Conservation (phyloP, 1,284 basidiomycete genomes). For the Sanghuangporus sanghuang region DNA sequence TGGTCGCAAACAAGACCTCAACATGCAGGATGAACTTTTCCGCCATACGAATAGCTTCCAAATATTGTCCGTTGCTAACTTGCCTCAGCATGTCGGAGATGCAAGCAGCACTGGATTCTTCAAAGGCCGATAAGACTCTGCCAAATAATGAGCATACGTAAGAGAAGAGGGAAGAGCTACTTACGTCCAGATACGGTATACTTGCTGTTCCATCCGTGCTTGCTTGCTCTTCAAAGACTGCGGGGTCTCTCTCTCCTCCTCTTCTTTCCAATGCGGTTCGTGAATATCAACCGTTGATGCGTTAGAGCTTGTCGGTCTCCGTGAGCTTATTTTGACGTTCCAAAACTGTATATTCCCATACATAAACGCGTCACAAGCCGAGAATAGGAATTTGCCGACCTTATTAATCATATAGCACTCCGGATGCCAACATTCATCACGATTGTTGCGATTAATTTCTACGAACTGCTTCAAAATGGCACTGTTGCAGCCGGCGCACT, state of each 20-base stretch:
- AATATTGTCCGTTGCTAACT: conserved; percentile 93
- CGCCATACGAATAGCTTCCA: conserved; percentile 96
- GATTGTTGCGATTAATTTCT: conserved; percentile 97
- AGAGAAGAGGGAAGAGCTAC: conserved; percentile 20
- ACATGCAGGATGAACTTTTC: conserved; percentile 99
- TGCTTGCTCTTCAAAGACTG: conserved; percentile 89
- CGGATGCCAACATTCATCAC: conserved; percentile 99
- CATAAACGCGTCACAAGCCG: neutral
- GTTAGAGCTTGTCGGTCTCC: conserved; percentile 53
- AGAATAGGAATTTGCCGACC: conserved; percentile 38
- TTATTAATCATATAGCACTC: conserved; percentile 99
- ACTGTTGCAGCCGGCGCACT: conserved; percentile 95
- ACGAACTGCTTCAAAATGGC: conserved; percentile 99
- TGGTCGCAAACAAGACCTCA: conserved; percentile 94
- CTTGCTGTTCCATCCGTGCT: conserved; percentile 93
- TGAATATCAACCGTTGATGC: conserved; percentile 49
- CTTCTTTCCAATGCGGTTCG: conserved; percentile 58
- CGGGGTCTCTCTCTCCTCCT: conserved; percentile 80
- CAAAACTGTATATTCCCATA: conserved; percentile 66
- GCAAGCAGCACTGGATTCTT: conserved; percentile 98
- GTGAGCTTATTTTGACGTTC: conserved; percentile 95
- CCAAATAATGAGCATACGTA: conserved; percentile 5
- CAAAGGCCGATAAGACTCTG: conserved; percentile 93
- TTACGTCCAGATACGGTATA: conserved; percentile 97
- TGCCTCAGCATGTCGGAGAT: conserved; percentile 98